phyloP scores from a whole-genome alignment of 805 yeast genomes.

The Cyberlindnera suaveolens region DNA sequence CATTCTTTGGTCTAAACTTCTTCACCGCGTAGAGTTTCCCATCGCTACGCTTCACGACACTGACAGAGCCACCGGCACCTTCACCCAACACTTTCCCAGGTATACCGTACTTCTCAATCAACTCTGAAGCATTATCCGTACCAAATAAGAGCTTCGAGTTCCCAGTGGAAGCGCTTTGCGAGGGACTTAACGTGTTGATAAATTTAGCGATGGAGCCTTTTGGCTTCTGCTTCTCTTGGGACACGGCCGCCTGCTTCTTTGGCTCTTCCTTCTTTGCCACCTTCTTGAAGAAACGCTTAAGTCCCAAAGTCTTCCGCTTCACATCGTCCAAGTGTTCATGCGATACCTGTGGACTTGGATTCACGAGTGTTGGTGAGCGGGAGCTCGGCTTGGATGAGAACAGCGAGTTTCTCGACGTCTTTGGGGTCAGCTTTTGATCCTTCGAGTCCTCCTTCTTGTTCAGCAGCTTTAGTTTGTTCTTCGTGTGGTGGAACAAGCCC shows the following conservation, averaged over 20 bases:
- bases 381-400: slow-evolving; percentile 19
- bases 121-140: slow-evolving; percentile 31
- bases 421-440: slow-evolving; percentile 19
- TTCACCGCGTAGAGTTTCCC: slow-evolving; percentile 76
- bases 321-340: slow-evolving; percentile 6
- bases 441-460: slow-evolving; percentile 7
- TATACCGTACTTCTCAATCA: slow-evolving; percentile 63
- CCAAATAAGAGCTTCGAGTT: slow-evolving; percentile 31
- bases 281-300: slow-evolving; percentile 50
- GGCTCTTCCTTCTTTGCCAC: slow-evolving; percentile 17
- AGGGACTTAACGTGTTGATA: slow-evolving; percentile 17
- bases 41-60: slow-evolving; percentile 59
- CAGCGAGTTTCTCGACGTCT: slow-evolving; percentile 20
- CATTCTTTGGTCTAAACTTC: slow-evolving; percentile 65
- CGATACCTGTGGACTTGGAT: slow-evolving; percentile 13
- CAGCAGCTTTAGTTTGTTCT: slow-evolving; percentile 12
- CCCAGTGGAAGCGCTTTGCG: slow-evolving; percentile 13
- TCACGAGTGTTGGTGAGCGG: slow-evolving; percentile 17
- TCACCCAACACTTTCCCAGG: slow-evolving; percentile 75
- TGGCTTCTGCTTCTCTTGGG: slow-evolving; percentile 3
- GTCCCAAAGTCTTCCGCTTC: slow-evolving; percentile 20
- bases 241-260: not conserved
- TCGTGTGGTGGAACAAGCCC: slow-evolving; percentile 10
- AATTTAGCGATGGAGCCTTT: slow-evolving; percentile 19
- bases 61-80: slow-evolving; percentile 95